These are phyloP conservation scores for Nakataea oryzae DNA, from an alignment of 2,329 filamentous ascomycete species.

Conservation along the genomic window DNA sequence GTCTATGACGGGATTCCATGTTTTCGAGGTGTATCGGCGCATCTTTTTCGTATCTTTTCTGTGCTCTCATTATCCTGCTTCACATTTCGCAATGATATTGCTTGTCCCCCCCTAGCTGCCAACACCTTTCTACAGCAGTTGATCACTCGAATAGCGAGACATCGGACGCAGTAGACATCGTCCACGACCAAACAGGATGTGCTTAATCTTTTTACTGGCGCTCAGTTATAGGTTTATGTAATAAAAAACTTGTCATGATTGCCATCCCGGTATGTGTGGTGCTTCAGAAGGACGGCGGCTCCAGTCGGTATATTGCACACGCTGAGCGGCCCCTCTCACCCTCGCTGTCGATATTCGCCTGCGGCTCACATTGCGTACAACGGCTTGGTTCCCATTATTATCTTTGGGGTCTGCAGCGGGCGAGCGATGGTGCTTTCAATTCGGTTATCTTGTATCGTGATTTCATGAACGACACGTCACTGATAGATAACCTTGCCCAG, in stretches of 20 bases:
- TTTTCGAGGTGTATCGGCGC: background rate
- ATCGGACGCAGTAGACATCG: background rate
- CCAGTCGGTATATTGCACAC: background rate
- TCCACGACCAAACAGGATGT: background rate
- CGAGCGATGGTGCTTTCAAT: no score
- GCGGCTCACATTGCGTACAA: background rate
- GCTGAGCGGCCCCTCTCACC: background rate
- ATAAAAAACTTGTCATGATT: no score
- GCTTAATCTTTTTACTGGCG: background rate
- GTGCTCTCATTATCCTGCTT: background rate
- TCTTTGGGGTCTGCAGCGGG: background rate
- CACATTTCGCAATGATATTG: background rate
- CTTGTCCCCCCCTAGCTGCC: background rate
- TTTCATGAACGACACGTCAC: background rate
- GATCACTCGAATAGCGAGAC: background rate
- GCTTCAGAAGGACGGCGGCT: no score
- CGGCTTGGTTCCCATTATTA: background rate
- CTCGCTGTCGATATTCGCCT: background rate
- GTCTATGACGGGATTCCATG: background rate
- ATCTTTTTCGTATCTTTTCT: background rate
- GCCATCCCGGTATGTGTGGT: background rate
- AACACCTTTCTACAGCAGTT: background rate
- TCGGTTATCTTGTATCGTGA: background rate
- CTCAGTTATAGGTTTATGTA: background rate
- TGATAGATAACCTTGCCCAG: no score